phyloP scores from a whole-genome alignment of 2,329 filamentous ascomycete genomes.

The Pseudocercospora crystallina region DNA sequence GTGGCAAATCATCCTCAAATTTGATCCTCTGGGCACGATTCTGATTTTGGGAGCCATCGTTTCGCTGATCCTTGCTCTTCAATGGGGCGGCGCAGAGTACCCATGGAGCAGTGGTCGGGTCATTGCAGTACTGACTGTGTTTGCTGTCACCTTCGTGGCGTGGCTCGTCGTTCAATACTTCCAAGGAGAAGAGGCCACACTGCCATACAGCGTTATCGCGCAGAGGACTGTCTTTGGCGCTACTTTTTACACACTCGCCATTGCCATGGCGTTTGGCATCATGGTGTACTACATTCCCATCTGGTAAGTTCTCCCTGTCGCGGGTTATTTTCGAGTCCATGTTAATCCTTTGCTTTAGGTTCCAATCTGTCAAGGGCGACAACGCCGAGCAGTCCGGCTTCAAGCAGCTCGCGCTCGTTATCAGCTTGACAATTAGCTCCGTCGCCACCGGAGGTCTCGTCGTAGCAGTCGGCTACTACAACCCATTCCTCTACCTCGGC shows the following conservation, averaged over 20 bases:
- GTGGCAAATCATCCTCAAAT: slow-evolving; percentile 29
- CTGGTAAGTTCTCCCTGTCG: slow-evolving; percentile 1
- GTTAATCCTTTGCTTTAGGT: slow-evolving; percentile 5
- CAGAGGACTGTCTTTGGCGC: slow-evolving; percentile 15
- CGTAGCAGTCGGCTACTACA: slow-evolving; percentile 45
- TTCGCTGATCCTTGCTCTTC: slow-evolving; percentile 45
- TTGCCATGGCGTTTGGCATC: slow-evolving; percentile 11
- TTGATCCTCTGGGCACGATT: slow-evolving; percentile 43
- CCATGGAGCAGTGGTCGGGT: slow-evolving; percentile 41
- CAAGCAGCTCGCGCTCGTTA: slow-evolving; percentile 21
- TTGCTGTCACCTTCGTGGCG: slow-evolving; percentile 11
- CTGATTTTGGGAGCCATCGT: slow-evolving; percentile 41
- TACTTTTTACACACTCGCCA: slow-evolving; percentile 12
- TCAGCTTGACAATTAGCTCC: slow-evolving; percentile 42
- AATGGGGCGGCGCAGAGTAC: slow-evolving; percentile 41
- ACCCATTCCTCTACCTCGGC: slow-evolving; percentile 43
- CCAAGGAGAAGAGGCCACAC: slow-evolving; percentile 18
- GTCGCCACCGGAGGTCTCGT: slow-evolving; percentile 38
- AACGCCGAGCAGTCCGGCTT: slow-evolving; percentile 16
- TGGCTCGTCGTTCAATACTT: slow-evolving; percentile 15
- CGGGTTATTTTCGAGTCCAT: not conserved
- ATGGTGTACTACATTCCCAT: slow-evolving; percentile 20
- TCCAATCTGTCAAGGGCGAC: slow-evolving; percentile 16
- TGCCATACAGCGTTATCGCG: slow-evolving; percentile 11
- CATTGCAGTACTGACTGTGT: slow-evolving; percentile 40